Conservation (phyloP, 2,329 filamentous ascomycete species). For the Phyllosticta citriasiana region DNA sequence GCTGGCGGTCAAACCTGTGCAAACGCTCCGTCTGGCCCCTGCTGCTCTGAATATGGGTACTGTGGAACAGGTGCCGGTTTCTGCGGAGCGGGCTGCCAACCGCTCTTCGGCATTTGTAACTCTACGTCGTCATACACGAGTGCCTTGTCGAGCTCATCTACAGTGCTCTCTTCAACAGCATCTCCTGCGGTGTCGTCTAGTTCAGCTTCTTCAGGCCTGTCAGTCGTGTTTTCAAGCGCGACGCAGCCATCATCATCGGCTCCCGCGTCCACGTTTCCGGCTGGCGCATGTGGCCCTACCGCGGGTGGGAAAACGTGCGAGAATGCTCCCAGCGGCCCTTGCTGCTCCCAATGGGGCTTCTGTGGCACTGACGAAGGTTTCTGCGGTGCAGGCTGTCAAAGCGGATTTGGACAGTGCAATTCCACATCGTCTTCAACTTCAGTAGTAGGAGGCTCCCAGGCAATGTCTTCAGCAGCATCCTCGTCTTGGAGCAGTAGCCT, state of each 20-base stretch:
- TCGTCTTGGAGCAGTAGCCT: too few species aligned
- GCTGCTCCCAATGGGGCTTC: slow-evolving; percentile 8
- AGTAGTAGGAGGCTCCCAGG: too few species aligned
- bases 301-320: not conserved
- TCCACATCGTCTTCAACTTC: too few species aligned
- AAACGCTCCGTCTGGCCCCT: not conserved
- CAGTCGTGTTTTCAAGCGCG: not conserved
- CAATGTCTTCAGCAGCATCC: too few species aligned
- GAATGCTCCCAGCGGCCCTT: not conserved
- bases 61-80: slow-evolving; percentile 16
- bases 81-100: slow-evolving; percentile 20
- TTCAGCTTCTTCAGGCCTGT: not conserved
- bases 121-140: not conserved
- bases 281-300: not conserved
- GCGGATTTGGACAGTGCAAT: slow-evolving; percentile 2
- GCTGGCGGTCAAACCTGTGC: not conserved
- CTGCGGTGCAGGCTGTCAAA: slow-evolving; percentile 6
- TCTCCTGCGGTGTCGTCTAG: not conserved
- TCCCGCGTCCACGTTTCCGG: not conserved
- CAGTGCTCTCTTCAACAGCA: not conserved
- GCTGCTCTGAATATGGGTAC: slow-evolving; percentile 3
- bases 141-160: not conserved
- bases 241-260: not conserved
- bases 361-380: slow-evolving; percentile 5
- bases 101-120: slow-evolving; percentile 3